Evolutionary conservation across 2,329 filamentous ascomycete species (phyloP).

Genomic region (Pseudodiploospora longispora): DNA sequence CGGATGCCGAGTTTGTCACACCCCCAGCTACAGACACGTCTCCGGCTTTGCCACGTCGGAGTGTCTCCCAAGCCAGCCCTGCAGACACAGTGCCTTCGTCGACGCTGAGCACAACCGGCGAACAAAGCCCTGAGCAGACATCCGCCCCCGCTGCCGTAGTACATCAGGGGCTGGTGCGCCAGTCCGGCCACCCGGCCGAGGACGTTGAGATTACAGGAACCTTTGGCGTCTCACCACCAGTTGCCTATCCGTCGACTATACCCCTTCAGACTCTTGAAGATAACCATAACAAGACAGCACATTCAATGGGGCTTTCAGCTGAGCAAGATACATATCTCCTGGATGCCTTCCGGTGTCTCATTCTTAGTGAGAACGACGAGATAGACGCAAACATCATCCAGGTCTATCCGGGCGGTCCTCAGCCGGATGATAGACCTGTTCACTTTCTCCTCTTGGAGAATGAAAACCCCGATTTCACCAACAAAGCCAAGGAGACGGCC

Average conservation of each 20-base stretch:
- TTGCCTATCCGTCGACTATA: background rate
- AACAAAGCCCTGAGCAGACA: background rate
- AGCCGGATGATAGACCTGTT: conserved; percentile 29
- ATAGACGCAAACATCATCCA: conserved; percentile 38
- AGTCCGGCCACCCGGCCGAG: conserved; percentile 4
- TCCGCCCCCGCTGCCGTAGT: conserved; percentile 14
- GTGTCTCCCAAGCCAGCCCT: conserved; percentile 7
- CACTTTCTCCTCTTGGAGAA: conserved; percentile 38
- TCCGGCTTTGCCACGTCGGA: conserved; percentile 4
- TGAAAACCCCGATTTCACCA: conserved; percentile 35
- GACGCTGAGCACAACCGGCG: background rate
- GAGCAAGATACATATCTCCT: conserved; percentile 41
- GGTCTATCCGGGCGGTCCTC: conserved; percentile 27
- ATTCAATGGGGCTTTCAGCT: conserved; percentile 35
- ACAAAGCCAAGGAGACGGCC: conserved; percentile 26
- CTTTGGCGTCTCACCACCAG: conserved; percentile 4
- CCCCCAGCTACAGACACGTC: conserved; percentile 5
- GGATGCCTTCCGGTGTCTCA: conserved; percentile 37
- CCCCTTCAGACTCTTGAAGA: conserved; percentile 33
- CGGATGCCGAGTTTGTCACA: conserved; percentile 4
- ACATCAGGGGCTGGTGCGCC: conserved; percentile 17
- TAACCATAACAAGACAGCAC: conserved; percentile 31
- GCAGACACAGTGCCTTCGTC: conserved; percentile 7
- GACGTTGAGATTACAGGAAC: background rate
- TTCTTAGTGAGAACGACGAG: conserved; percentile 35